phyloP scores from a whole-genome alignment of 257 asterid genomes.

The Parsonsia alboflavescens region DNA sequence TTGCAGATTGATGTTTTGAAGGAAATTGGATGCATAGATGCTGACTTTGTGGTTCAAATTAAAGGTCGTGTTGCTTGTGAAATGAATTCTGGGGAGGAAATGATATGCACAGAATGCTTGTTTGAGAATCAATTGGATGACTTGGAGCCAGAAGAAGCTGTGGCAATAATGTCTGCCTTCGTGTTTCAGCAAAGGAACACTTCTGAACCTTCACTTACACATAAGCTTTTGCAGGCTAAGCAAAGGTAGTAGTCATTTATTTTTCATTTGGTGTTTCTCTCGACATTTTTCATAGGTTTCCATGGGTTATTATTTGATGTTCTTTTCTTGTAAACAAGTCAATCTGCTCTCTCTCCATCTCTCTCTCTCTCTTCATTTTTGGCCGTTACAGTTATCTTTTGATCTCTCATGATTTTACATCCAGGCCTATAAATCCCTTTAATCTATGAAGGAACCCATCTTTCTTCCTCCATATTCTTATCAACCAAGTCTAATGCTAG shows the following conservation, averaged over 20 bases:
- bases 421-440: not conserved
- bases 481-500: not conserved
- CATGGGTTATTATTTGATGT: not conserved
- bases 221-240: constrained; percentile 74
- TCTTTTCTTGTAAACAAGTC: not conserved
- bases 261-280: not conserved
- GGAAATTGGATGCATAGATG: constrained; percentile 84
- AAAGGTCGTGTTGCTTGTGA: constrained; percentile 99
- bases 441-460: not conserved
- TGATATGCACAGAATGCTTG: constrained; percentile 93
- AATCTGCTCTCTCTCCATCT: too few species aligned
- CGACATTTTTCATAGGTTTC: not conserved
- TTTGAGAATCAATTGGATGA: constrained; percentile 94
- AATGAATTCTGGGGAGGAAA: constrained; percentile 99
- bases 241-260: constrained; percentile 37
- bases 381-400: not conserved
- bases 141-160: constrained; percentile 98
- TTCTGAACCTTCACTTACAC: constrained; percentile 85
- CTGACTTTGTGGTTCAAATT: constrained; percentile 90
- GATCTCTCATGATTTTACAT: not conserved
- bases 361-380: not conserved
- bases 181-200: constrained; percentile 93
- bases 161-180: constrained; percentile 96
- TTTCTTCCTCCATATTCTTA: not conserved
- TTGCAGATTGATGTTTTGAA: constrained; percentile 91